A percentile compares a stretch with the other conserved stretches of the same genome.
These are phyloP conservation scores for Podospora australis DNA, from an alignment of 495 filamentous ascomycete genomes.

Conservation along the genomic window DNA sequence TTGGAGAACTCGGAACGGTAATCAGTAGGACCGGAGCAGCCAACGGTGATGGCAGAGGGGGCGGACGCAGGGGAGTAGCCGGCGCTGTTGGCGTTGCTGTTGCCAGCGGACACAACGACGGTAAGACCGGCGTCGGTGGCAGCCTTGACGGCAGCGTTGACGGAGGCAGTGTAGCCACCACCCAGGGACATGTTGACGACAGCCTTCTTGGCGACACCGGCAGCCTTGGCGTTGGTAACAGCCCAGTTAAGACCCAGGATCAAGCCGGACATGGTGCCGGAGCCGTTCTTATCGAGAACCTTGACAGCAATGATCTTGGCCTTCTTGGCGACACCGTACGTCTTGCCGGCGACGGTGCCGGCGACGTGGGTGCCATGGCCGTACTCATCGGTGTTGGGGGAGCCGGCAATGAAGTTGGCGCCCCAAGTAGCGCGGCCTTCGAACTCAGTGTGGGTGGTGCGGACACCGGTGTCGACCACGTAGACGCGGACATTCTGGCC, in stretches of 20 bases:
- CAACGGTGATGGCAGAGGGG: slow-evolving; percentile 50
- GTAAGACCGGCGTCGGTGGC: slow-evolving; percentile 43
- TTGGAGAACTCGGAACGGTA: slow-evolving; percentile 51
- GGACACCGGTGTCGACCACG: slow-evolving; percentile 54
- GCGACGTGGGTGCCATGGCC: slow-evolving; percentile 64
- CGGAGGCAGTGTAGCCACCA: slow-evolving; percentile 44
- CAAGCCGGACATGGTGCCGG: slow-evolving; percentile 38
- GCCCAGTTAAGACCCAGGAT: slow-evolving; percentile 53
- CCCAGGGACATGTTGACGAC: slow-evolving; percentile 51
- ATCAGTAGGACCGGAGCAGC: slow-evolving; percentile 42
- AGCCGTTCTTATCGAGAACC: slow-evolving; percentile 44
- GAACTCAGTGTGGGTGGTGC: slow-evolving; percentile 48
- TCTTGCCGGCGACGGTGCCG: slow-evolving; percentile 52
- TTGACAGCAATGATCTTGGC: slow-evolving; percentile 60
- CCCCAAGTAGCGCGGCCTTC: slow-evolving; percentile 48
- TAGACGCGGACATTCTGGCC: slow-evolving; percentile 30
- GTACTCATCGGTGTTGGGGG: slow-evolving; percentile 39
- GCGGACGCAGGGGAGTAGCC: slow-evolving; percentile 50
- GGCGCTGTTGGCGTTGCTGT: slow-evolving; percentile 33
- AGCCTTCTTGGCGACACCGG: slow-evolving; percentile 28
- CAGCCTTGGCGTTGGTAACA: slow-evolving; percentile 36
- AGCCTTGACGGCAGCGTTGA: slow-evolving; percentile 45
- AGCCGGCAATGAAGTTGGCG: slow-evolving; percentile 45
- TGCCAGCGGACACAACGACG: slow-evolving; percentile 49
- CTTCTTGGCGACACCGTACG: slow-evolving; percentile 60